Evolutionary conservation across 2,329 filamentous ascomycete species (phyloP).

Genomic region (Coniochaeta prunicola): DNA sequence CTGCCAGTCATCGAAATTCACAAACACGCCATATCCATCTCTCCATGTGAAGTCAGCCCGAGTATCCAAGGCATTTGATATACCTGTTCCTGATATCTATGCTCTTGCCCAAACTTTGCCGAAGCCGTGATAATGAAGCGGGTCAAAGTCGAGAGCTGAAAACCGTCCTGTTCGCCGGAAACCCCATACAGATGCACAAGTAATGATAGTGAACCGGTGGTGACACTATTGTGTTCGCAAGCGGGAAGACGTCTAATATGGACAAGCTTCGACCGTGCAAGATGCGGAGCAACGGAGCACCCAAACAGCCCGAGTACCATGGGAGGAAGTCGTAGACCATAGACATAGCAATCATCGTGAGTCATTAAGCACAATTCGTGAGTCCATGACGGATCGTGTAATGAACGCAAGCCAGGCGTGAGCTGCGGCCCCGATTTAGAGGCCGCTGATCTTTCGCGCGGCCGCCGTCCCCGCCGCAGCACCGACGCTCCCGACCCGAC

Average conservation of each 20-base stretch:
- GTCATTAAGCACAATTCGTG: neutral
- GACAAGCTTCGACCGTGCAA: neutral
- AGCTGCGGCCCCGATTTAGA: conserved; percentile 5
- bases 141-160: neutral
- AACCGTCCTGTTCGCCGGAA: neutral
- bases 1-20: neutral
- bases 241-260: neutral
- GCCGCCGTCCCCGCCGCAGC: conserved; percentile 29
- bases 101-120: neutral
- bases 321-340: neutral
- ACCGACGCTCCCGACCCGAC: conserved; percentile 54
- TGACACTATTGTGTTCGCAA: neutral
- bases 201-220: neutral
- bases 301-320: no score
- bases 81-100: neutral
- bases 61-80: neutral
- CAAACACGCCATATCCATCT: neutral
- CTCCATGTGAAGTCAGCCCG: neutral
- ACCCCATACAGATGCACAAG: neutral
- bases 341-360: conserved; percentile 1
- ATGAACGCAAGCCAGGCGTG: neutral
- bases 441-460: conserved; percentile 40
- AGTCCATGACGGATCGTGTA: conserved; percentile 2
- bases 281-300: no score
- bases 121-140: neutral